Conservation (phyloP, 2,329 filamentous ascomycete genomes). For the Calcarisporium arbuscula region DNA sequence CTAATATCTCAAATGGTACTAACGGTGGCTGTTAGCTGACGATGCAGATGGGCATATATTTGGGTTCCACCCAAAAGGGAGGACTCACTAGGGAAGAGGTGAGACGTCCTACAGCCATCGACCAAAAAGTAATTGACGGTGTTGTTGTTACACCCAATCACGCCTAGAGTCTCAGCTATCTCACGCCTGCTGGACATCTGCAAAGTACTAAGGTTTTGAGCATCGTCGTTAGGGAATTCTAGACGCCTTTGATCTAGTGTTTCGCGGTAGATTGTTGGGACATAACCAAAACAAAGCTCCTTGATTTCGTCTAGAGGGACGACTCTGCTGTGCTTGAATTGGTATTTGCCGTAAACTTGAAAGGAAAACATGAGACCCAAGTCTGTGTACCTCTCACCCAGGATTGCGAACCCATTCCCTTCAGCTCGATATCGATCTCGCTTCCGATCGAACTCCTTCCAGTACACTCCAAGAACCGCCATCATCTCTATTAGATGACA, state of each 20-base stretch:
- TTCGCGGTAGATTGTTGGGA: constrained; percentile 46
- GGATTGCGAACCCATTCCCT: constrained; percentile 47
- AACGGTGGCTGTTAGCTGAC: constrained; percentile 9
- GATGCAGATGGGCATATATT: too few relatives aligned
- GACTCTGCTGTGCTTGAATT: constrained; percentile 43
- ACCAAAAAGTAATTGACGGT: constrained; percentile 39
- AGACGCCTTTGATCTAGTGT: constrained; percentile 32
- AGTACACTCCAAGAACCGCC: constrained; percentile 49
- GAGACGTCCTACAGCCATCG: constrained; percentile 32
- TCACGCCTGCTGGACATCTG: constrained; percentile 43
- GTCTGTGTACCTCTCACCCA: constrained; percentile 39
- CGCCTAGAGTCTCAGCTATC: constrained; percentile 44
- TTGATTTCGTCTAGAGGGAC: constrained; percentile 49
- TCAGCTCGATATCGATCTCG: constrained; percentile 47
- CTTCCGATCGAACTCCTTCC: constrained; percentile 50
- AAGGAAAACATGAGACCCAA: constrained; percentile 51
- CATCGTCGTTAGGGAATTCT: constrained; percentile 31
- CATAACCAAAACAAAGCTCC: constrained; percentile 48
- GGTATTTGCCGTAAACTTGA: constrained; percentile 41
- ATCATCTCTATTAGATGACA: constrained; percentile 49
- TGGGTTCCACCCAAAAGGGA: not conserved
- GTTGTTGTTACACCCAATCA: constrained; percentile 48
- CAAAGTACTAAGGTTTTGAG: constrained; percentile 35
- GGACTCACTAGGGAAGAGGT: constrained; percentile 43
- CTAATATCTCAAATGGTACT: constrained; percentile 53